Evolutionary conservation across 2,329 filamentous ascomycete species (phyloP).

Genomic region (Trichoderma sp.): DNA sequence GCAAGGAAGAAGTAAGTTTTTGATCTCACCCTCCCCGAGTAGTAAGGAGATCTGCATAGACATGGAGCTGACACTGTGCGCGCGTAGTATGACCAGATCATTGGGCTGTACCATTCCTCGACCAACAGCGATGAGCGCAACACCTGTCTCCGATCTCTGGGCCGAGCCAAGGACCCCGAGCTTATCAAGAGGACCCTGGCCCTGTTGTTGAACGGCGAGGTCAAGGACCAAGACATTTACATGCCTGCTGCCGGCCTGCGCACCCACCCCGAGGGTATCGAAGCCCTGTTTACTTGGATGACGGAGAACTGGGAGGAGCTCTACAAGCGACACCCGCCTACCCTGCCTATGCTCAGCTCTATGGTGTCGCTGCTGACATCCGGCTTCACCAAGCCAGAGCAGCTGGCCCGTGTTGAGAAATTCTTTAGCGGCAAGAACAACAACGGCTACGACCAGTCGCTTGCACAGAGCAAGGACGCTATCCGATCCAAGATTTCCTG

Average conservation of each 20-base stretch:
- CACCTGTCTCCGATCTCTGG: slow-evolving; percentile 79
- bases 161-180: slow-evolving; percentile 71
- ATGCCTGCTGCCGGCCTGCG: slow-evolving; percentile 79
- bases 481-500: slow-evolving; percentile 69
- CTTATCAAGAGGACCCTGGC: slow-evolving; percentile 79
- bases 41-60: not conserved
- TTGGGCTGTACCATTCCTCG: slow-evolving; percentile 72
- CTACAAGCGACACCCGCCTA: slow-evolving; percentile 78
- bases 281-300: slow-evolving; percentile 80
- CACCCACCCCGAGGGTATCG: slow-evolving; percentile 72
- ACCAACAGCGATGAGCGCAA: slow-evolving; percentile 79
- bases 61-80: slow-evolving; percentile 18
- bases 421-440: slow-evolving; percentile 84
- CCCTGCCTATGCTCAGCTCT: slow-evolving; percentile 77
- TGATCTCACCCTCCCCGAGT: not conserved
- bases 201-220: slow-evolving; percentile 72
- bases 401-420: slow-evolving; percentile 70
- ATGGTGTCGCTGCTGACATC: slow-evolving; percentile 81
- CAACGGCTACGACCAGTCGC: slow-evolving; percentile 78
- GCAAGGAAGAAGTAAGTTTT: slow-evolving; percentile 68
- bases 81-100: slow-evolving; percentile 67
- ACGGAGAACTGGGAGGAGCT: slow-evolving; percentile 86
- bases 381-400: slow-evolving; percentile 73
- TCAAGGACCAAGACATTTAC: slow-evolving; percentile 94
- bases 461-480: slow-evolving; percentile 86